Evolutionary conservation across 2,329 filamentous ascomycete species (phyloP), one percentile per base, ranked within the genome.

Genomic region (Colletotrichum sp.): DNA sequence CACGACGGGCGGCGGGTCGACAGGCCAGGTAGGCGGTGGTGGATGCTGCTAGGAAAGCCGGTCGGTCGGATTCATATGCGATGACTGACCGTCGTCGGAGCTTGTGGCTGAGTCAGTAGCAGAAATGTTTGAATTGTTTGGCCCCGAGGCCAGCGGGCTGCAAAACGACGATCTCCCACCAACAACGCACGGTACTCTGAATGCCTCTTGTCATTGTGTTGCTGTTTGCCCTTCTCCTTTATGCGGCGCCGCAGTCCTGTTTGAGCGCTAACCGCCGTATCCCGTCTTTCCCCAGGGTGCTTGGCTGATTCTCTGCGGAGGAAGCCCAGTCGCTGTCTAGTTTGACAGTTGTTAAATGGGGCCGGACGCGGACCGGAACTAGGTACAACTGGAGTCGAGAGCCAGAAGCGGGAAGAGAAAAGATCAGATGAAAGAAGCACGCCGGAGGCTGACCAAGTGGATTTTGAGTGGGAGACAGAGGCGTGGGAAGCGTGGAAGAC

Each of bases 371-470:
- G 65, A 66, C 71, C 71, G 52, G 61, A 71, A 61, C 58, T 55
- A 70, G 48, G 65, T 48, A 21, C 43, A 21, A 64, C 48, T 67
- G 73, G 21, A 76, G 60, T 21, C 38, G 43, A 70, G 26, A 62
- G 38, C 30, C 61, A 56, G 34, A 76, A 68, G 66, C 38, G 72
- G 73, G 72, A 66, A 62, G 75, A 76, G 65, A 75, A 79, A 77
- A 78, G 76, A 80, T 80, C 78, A 78, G 79, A 79, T 62, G 79
- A 76, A 79, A 77, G 76, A 69, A 61, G 65, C 65, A 66, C 71
- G 32, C 30, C 66, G 65, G 68, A 62, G 30, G 28, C 15, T 34
- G 52, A 65, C 32, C n/a, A 32, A 34, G 56, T 55, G 58, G 55
- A 26, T 38, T 32, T 18, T 18, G 34, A 62, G 18, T 61, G 21